Evolutionary conservation across 306 rosid genomes (phyloP).

Genomic region (Ziziphus jujuba): DNA sequence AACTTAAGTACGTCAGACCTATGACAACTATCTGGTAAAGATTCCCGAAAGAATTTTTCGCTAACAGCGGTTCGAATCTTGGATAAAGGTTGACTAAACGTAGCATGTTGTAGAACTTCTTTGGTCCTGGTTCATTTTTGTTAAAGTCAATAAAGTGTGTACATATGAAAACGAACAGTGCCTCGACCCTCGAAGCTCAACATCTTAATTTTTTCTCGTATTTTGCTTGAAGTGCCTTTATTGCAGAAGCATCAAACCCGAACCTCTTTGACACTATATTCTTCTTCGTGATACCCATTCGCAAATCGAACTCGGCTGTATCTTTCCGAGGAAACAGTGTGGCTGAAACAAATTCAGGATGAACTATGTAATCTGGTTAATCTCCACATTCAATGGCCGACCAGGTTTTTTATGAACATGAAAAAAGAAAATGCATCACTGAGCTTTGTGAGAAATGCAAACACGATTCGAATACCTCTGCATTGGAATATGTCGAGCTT

Average conservation of each 20-base stretch:
- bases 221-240: slow-evolving; percentile 34
- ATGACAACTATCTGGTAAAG: slow-evolving; percentile 1
- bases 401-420: slow-evolving; percentile 23
- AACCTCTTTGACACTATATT: slow-evolving; percentile 47
- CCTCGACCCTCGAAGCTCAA: slow-evolving; percentile 37
- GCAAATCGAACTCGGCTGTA: slow-evolving; percentile 30
- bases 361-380: no score
- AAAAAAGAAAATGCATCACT: slow-evolving; percentile 24
- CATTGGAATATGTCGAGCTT: slow-evolving; percentile 29
- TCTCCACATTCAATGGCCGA: slow-evolving; percentile 15
- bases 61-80: slow-evolving; percentile 5
- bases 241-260: slow-evolving; percentile 32
- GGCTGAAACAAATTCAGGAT: slow-evolving; percentile 43
- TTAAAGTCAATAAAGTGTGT: slow-evolving; percentile 44
- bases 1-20: slow-evolving; percentile 2
- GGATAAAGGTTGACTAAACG: slow-evolving; percentile 1
- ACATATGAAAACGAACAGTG: slow-evolving; percentile 57
- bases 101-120: background rate
- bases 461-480: slow-evolving; percentile 25
- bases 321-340: slow-evolving; percentile 54
- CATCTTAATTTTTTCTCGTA: background rate
- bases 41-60: slow-evolving; percentile 1
- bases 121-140: background rate
- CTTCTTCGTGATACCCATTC: slow-evolving; percentile 28
- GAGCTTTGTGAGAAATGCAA: slow-evolving; percentile 30